Evolutionary conservation across 352 stramenopile genomes (phyloP).

Genomic region (Phytophthora pinifolia): DNA sequence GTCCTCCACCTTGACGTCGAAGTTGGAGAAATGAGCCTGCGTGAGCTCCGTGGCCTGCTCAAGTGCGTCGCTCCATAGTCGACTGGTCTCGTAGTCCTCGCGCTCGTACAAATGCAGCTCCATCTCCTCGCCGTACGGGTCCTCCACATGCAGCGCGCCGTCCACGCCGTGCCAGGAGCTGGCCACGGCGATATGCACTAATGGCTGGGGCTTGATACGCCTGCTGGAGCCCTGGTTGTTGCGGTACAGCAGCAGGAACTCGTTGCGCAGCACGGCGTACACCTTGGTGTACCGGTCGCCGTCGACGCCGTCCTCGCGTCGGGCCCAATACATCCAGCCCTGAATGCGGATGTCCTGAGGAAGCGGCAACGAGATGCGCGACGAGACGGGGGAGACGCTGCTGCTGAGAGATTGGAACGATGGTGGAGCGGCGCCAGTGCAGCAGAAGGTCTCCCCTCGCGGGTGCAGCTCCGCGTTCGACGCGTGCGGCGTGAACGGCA

Average conservation of each 20-base stretch:
- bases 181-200: slow-evolving; percentile 71
- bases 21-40: slow-evolving; percentile 56
- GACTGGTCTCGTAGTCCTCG: slow-evolving; percentile 27
- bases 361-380: slow-evolving; percentile 30
- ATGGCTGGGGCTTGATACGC: slow-evolving; percentile 33
- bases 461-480: slow-evolving; percentile 1
- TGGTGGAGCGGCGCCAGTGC: slow-evolving; percentile 2
- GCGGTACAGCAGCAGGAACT: slow-evolving; percentile 66
- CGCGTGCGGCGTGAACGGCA: slow-evolving; percentile 2
- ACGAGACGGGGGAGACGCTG: slow-evolving; percentile 23
- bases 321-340: slow-evolving; percentile 81
- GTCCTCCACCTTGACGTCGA: slow-evolving; percentile 63
- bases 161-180: slow-evolving; percentile 45
- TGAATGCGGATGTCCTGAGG: slow-evolving; percentile 43
- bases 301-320: slow-evolving; percentile 29
- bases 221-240: slow-evolving; percentile 47
- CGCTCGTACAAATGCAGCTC: slow-evolving; percentile 74
- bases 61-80: slow-evolving; percentile 49
- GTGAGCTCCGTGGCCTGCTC: slow-evolving; percentile 63
- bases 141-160: slow-evolving; percentile 50
- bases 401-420: slow-evolving; percentile 25
- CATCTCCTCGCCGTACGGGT: slow-evolving; percentile 72
- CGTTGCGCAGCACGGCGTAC: slow-evolving; percentile 64
- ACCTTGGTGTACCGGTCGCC: slow-evolving; percentile 68
- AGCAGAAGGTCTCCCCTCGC: slow-evolving; percentile 28